Base-by-base conservation (phyloP, 2,329 filamentous ascomycete species). In the Pseudogymnoascus sp. region DNA sequence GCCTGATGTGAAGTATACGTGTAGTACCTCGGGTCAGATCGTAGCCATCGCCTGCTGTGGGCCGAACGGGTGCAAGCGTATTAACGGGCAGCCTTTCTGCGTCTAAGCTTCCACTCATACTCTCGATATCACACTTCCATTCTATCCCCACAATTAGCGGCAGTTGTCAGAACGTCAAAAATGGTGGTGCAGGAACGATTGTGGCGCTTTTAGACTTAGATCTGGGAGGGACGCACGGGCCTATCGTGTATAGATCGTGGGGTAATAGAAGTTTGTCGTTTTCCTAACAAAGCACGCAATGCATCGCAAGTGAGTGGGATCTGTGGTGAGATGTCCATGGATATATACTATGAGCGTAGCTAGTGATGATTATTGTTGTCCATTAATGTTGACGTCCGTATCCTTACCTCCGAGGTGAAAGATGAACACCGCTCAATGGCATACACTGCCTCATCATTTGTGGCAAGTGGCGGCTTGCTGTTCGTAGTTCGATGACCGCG, bases 41-140 rank as follows among this genome's bases (percentile, higher is more conserved):
- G 50, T 57, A 19, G 50, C 50, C n/a, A 57, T 57, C 50, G 50
- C 50, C n/a, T 57, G 50, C 28, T 57, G 50, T 17, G 50, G 50
- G 10, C n/a, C 50, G 10, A 57, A 57, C n/a, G 50, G 50, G 5
- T 57, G 50, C 17, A 19, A 33, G 28, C 1, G 1, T 11, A 19
- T 57, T 8, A 57, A 57, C 15, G 26, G 10, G 2, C 26, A 57
- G 4, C 28, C n/a, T 33, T 57, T 19, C 50, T 57, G 50, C 50
- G 28, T 57, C n/a, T 57, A 19, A 33, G n/a, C 50, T 57, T 1
- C 4, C n/a, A 33, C 50, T 57, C 26, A 10, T 33, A 10, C 5
- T 4, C 28, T 9, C 5, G 26, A 3, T 47, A 19, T 50, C 28
- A 50, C 7, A 28, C 23, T 28, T 17, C 23, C 1, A 28, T 50